Percentiles rank a stretch among this genome's conserved stretches.
These are phyloP conservation scores for Marchantia polymorpha DNA, from an alignment of 225 moss, liverwort and hornwort species.

Conservation along the genomic window DNA sequence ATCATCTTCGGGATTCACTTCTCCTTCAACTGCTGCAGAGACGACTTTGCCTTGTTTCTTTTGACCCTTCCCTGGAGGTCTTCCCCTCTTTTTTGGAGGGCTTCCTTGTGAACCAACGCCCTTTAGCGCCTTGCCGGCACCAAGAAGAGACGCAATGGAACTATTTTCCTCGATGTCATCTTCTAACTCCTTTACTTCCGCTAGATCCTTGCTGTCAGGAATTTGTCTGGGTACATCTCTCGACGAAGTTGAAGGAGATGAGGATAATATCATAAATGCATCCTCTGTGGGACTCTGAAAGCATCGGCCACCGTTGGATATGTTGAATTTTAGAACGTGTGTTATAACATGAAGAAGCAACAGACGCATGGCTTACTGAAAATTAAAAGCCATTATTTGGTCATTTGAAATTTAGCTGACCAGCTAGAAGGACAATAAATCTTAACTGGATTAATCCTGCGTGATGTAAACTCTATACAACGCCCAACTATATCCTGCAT, in stretches of 20 bases:
- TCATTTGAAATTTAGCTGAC: neutral
- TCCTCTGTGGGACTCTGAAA: constrained; percentile 31
- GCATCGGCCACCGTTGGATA: neutral
- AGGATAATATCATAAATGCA: constrained; percentile 33
- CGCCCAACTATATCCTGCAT: neutral
- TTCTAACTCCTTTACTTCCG: constrained; percentile 4
- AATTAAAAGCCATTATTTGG: neutral
- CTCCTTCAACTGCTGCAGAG: constrained; percentile 6
- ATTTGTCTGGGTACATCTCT: neutral
- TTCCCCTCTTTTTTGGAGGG: neutral
- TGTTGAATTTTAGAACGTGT: too few species aligned
- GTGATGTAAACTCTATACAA: neutral
- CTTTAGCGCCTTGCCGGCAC: neutral
- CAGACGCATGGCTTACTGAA: neutral
- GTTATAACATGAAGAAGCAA: neutral
- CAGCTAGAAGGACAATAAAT: neutral
- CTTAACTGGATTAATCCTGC: neutral
- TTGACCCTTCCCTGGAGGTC: neutral
- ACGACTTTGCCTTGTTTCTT: neutral
- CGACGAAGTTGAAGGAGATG: constrained; percentile 37
- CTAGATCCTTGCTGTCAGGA: neutral
- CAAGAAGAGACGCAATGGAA: constrained; percentile 15
- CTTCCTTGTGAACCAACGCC: neutral
- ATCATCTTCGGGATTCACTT: constrained; percentile 11
- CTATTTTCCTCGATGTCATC: constrained; percentile 28